These are phyloP conservation scores for Astragalus glycyphyllos DNA, from an alignment of 306 rosid species.

Conservation along the genomic window DNA sequence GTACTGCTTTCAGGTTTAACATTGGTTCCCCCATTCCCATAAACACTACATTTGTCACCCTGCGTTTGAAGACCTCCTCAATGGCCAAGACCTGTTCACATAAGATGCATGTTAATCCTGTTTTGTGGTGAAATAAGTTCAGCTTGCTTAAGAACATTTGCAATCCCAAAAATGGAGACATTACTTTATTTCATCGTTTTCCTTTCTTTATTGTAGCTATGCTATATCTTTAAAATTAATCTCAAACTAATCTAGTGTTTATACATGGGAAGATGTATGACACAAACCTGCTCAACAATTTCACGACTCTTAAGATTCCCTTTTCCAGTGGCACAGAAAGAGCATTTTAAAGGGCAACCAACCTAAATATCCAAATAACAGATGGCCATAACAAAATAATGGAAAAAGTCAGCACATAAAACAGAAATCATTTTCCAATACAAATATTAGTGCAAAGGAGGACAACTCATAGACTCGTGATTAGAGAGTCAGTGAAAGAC, in stretches of 20 bases:
- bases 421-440: slow-evolving; percentile 26
- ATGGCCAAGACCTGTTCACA: slow-evolving; percentile 81
- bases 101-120: slow-evolving; percentile 17
- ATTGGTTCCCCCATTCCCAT: too few relatives aligned
- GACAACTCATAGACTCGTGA: slow-evolving; percentile 21
- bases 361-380: too few relatives aligned
- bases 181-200: slow-evolving; percentile 3
- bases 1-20: too few relatives aligned
- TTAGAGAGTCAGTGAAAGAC: slow-evolving; percentile 32
- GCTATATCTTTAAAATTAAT: too few relatives aligned
- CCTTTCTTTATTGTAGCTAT: background rate
- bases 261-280: slow-evolving; percentile 23
- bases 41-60: too few relatives aligned
- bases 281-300: slow-evolving; percentile 88
- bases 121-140: slow-evolving; percentile 26
- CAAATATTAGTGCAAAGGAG: too few relatives aligned
- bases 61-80: too few relatives aligned
- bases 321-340: slow-evolving; percentile 98
- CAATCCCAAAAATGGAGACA: slow-evolving; percentile 4
- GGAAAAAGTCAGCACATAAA: slow-evolving; percentile 25
- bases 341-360: too few relatives aligned
- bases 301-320: slow-evolving; percentile 90
- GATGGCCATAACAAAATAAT: slow-evolving; percentile 18
- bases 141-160: slow-evolving; percentile 29
- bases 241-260: slow-evolving; percentile 23